Evolutionary conservation across 305 asterid species (phyloP), one percentile per base, ranked within the genome.

Genomic region (Fraxinus floribunda): DNA sequence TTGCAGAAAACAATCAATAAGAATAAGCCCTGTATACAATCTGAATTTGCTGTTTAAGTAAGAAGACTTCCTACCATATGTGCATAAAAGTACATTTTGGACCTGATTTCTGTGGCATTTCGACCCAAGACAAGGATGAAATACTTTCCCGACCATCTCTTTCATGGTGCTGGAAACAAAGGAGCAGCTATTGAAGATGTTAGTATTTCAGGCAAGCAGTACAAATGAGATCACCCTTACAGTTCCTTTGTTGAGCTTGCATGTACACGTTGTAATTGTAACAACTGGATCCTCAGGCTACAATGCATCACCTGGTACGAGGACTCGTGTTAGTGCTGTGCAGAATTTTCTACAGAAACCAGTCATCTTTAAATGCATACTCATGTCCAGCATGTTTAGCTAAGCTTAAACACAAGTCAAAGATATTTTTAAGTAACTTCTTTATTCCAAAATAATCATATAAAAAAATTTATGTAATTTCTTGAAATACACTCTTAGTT

Each of bases 221-320:
- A 82, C 83, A 73, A 79, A 13, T 26, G 64, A 79, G 75, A 85
- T 86, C 90, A 81, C 88, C 75, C 87, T 76, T 85, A 85, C 81
- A 82, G 84, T 80, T 86, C 80, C 68, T 82, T 88, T 75, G 87
- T 83, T 20, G 87, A 80, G 86, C 87, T 85, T 80, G 79, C 77
- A 32, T 81, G 76, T 46, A 29, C 38, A 66, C 76, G 78, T 72
- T 80, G 88, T 84, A 83, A 82, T 89, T 93, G 98, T 83, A 93
- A 66, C 74, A 89, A 57, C 66, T 93, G 94, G 81, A 91, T 89
- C 82, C 87, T 89, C 85, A 92, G 88, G 88, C 97, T 91, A 81
- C 93, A 92, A 78, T 91, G 87, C 82, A 78, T 88, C 80, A 93
- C 93, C 98, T 94, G 91, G 57, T 84, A 77, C 7, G 11, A 55